Evolutionary conservation across 345 rosid species (phyloP), one percentile per base, ranked within the genome.

Genomic region (Hypericum androsaemum): DNA sequence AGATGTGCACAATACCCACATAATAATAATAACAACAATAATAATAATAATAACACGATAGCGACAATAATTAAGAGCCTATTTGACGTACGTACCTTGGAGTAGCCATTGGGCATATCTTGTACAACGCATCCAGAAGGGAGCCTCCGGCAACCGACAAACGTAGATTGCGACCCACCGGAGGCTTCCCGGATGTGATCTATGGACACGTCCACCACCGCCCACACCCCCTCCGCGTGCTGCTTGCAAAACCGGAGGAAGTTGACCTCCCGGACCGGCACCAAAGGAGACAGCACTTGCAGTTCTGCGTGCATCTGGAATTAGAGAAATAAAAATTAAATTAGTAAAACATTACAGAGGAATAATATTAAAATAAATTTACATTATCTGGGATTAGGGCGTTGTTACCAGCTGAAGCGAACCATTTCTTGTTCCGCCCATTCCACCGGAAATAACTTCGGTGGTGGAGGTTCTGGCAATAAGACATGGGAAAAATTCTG

Each of bases 61-160:
- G 32, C 32, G 32, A 22, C 32, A 22, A 22, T 22, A 22, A 22
- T 22, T 22, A 22, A 22, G 32, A 1, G 32, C 32, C n/a, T n/a
- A n/a, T n/a, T n/a, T n/a, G n/a, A n/a, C n/a, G n/a, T 22, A 22
- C 32, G 32, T 74, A 94, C 99, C 97, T 82, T 86, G 28, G 95
- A 86, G 79, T 83, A 94, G 3, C 94, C 95, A 74, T 84, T 88
- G n/a, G 96, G 86, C 88, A 86, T 77, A 63, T 94, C 99, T 69
- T 84, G 95, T 36, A 94, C 87, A 16, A 94, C 84, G 53, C 97
- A 94, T 60, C 97, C 99, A 0, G 99, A 94, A 38, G 99, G 99
- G 47, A 88, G 92, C 73, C 97, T 86, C 75, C 86, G 66, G 53
- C 92, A 86, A 64, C 42, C 77, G 8, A 74, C 53, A 62, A 57